Evolutionary conservation across 177 flowering plant species (phyloP).

Genomic region (Tripterygium wilfordii): DNA sequence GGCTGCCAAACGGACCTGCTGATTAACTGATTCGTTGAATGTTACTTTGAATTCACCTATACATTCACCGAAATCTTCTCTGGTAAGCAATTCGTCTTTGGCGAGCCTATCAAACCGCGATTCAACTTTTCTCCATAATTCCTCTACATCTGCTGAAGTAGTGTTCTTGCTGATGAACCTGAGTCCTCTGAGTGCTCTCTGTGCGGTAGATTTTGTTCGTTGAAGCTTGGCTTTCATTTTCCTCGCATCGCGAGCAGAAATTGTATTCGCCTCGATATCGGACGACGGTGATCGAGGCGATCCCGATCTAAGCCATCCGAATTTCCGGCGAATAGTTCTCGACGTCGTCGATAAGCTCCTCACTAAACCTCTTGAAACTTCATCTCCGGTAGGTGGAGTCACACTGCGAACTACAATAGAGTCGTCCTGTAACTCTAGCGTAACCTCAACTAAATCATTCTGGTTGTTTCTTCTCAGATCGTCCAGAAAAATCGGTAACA

Average conservation of each 20-base stretch:
- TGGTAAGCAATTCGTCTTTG: conserved; percentile 54
- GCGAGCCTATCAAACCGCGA: conserved; percentile 53
- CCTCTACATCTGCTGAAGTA: conserved; percentile 21
- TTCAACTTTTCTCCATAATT: conserved; percentile 68
- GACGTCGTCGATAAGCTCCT: conserved; percentile 37
- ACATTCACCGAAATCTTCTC: conserved; percentile 86
- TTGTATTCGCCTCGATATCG: conserved; percentile 18
- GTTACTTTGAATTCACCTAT: conserved; percentile 82
- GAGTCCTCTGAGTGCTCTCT: conserved; percentile 67
- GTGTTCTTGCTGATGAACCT: conserved; percentile 75
- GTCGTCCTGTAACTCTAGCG: conserved; percentile 63
- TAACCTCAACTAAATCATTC: conserved; percentile 70
- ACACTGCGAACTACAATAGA: conserved; percentile 57
- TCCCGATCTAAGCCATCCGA: conserved; percentile 50
- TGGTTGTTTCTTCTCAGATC: conserved; percentile 31
- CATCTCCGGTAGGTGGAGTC: no score
- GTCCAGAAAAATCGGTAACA: conserved; percentile 75
- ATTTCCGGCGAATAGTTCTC: conserved; percentile 44
- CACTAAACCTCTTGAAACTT: no score
- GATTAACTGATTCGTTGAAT: no score
- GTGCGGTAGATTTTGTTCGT: conserved; percentile 63
- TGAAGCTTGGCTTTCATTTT: conserved; percentile 46
- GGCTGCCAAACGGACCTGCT: no score
- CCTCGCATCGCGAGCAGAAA: conserved; percentile 53
- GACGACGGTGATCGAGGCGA: conserved; percentile 39